Conservation (phyloP, 139 green algal genomes). For the Pleodorina starrii region DNA sequence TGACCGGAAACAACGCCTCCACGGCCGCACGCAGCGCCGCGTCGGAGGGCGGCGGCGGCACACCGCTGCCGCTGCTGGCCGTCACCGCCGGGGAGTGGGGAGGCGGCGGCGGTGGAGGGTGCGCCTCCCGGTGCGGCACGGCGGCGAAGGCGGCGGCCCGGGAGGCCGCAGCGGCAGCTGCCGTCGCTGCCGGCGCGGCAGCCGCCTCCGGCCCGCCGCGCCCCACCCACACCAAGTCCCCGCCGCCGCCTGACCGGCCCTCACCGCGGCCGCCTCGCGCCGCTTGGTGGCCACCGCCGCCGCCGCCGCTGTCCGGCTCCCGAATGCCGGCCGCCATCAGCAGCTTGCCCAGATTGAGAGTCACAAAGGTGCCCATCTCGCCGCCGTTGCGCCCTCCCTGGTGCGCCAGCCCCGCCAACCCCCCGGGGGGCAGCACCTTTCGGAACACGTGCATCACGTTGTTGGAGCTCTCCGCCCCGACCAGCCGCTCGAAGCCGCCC, state of each 20-base stretch:
- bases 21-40: background rate
- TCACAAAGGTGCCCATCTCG: background rate
- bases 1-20: background rate
- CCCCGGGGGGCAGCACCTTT: background rate
- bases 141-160: background rate
- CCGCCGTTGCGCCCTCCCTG: background rate
- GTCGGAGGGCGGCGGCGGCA: background rate
- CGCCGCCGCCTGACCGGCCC: background rate
- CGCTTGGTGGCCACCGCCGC: too few species aligned
- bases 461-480: background rate
- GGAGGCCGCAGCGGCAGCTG: background rate
- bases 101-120: background rate
- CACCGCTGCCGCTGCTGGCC: background rate
- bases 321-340: conserved; percentile 1
- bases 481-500: conserved; percentile 1
- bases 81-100: background rate
- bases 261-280: background rate
- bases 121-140: background rate
- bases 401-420: background rate
- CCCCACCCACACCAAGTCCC: background rate
- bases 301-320: background rate
- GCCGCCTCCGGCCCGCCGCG: background rate
- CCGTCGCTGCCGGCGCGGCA: background rate
- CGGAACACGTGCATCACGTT: conserved; percentile 29
- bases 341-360: conserved; percentile 23